These are phyloP conservation scores for Phytopythium litorale DNA, from an alignment of 352 stramenopile genomes.

Conservation along the genomic window DNA sequence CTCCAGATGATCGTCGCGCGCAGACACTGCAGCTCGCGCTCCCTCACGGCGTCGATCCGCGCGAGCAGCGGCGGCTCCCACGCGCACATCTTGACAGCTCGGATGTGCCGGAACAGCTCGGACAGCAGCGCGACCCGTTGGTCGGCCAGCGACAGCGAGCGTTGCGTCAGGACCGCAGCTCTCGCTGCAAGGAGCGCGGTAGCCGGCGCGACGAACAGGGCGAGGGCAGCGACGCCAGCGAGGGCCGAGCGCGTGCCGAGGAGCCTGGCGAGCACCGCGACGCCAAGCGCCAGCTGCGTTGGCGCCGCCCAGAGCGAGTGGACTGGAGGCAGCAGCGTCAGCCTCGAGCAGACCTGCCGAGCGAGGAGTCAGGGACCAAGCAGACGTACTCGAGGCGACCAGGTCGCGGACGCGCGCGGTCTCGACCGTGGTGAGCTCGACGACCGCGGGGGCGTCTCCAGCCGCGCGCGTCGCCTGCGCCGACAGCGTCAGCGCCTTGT, in stretches of 20 bases:
- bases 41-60: slow-evolving; percentile 43
- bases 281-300: slow-evolving; percentile 49
- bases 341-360: too few species aligned
- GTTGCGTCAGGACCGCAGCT: slow-evolving; percentile 34
- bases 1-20: slow-evolving; percentile 53
- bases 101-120: slow-evolving; percentile 61
- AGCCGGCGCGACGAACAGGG: slow-evolving; percentile 43
- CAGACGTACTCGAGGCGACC: slow-evolving; percentile 30
- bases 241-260: slow-evolving; percentile 43
- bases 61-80: slow-evolving; percentile 63
- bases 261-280: slow-evolving; percentile 47
- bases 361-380: not conserved
- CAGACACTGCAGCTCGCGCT: slow-evolving; percentile 40
- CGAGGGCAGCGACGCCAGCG: slow-evolving; percentile 49
- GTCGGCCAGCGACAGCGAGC: slow-evolving; percentile 42
- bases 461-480: slow-evolving; percentile 51
- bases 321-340: slow-evolving; percentile 14
- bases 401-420: slow-evolving; percentile 88
- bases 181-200: slow-evolving; percentile 26
- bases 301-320: slow-evolving; percentile 65
- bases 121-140: slow-evolving; percentile 50
- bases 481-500: slow-evolving; percentile 53
- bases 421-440: slow-evolving; percentile 95
- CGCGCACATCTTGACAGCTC: slow-evolving; percentile 73
- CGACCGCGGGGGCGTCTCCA: slow-evolving; percentile 73